phyloP scores from a whole-genome alignment of 1,284 basidiomycete species.

The Ustilago esculenta region DNA sequence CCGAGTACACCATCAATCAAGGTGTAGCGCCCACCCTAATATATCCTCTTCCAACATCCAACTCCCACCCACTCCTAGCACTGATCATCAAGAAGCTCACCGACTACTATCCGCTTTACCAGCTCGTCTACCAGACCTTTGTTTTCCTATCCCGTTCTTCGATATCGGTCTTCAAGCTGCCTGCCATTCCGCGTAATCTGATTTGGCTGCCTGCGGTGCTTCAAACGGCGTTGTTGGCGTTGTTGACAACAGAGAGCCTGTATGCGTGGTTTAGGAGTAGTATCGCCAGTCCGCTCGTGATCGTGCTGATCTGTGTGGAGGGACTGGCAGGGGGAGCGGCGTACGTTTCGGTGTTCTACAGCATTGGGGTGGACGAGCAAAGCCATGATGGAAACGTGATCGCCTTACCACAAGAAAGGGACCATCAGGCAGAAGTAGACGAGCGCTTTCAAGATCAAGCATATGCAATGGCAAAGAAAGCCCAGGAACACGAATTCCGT shows the following conservation, averaged over 20 bases:
- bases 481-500: conserved; percentile 64
- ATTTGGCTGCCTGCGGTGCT: conserved; percentile 79
- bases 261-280: conserved; percentile 59
- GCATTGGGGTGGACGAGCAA: conserved; percentile 49
- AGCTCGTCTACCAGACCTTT: conserved; percentile 75
- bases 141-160: conserved; percentile 95
- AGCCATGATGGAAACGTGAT: background rate
- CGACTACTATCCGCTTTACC: conserved; percentile 87
- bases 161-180: conserved; percentile 81
- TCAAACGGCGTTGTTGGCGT: conserved; percentile 75
- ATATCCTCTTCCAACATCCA: conserved; percentile 80
- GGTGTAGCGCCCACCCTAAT: conserved; percentile 81
- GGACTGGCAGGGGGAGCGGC: conserved; percentile 59
- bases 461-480: conserved; percentile 13
- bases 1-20: conserved; percentile 67
- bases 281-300: conserved; percentile 60
- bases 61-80: conserved; percentile 74
- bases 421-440: no score
- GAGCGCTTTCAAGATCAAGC: no score
- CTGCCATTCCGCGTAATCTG: conserved; percentile 78
- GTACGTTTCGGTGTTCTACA: conserved; percentile 60
- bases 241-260: conserved; percentile 74
- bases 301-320: conserved; percentile 62
- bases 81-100: conserved; percentile 83
- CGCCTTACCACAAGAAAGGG: background rate